Base-by-base conservation (phyloP, 352 stramenopile species). In the Phytophthora aleatoria region DNA sequence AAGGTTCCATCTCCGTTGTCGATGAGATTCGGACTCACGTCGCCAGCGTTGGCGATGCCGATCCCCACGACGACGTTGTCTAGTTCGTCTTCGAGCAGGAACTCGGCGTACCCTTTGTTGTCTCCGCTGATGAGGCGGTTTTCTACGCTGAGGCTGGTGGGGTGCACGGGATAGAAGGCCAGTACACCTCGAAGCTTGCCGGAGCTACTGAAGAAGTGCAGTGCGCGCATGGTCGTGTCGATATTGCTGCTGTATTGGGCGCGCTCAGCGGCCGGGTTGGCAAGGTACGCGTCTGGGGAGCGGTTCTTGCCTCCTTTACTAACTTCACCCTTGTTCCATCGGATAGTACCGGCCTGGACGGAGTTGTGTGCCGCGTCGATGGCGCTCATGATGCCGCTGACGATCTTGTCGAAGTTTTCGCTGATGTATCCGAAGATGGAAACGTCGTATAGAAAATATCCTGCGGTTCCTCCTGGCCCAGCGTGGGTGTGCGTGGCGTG, bases 401-500 rank as follows among this genome's bases (percentile, higher is more conserved):
- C 86, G 55, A 89, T 89, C 41, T 74, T 67, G 41, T 92, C 71
- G 41, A 92, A 83, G 36, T 79, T 89, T 51, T 92, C 73, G 36
- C 66, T 64, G 55, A 82, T 77, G 66, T 68, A 86, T 2, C 77
- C 74, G 9, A 79, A 38, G 61, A 74, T 83, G 41, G 75, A 80
- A 16, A 85, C 61, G 49, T 83, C 73, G 72, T 92, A 96, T 9
- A 96, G 54, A 15, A 88, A 79, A 60, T 96, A 94, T 42, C 87
- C 84, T 0, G 90, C 64, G 42, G 85, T 90, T 5, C 89, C 89
- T 26, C 75, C 85, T 0, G 88, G 86, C 3, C 76, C 85, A 24
- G 78, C 85, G 68, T 96, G 89, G 11, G 88, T 94, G 71, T 97
- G 89, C 1, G 84, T 96, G 35, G 84, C 87, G 58, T 83, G 84